Evolutionary conservation across 495 filamentous ascomycete genomes (phyloP).

Genomic region (Chaetomidium leptoderma): DNA sequence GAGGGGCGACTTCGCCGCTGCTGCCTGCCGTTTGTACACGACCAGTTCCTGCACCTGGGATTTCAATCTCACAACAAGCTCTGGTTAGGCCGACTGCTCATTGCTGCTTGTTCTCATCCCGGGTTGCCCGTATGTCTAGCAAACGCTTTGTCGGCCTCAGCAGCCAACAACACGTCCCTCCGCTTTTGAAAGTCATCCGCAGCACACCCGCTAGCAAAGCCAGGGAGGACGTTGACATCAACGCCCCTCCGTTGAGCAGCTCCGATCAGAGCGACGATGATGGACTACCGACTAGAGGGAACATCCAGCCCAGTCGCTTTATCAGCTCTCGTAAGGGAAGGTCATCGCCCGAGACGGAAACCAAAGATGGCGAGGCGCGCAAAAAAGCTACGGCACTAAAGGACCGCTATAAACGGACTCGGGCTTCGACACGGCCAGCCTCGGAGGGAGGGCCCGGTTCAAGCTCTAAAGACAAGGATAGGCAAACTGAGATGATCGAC

Average conservation of each 20-base stretch:
- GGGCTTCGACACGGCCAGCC: background rate
- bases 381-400: background rate
- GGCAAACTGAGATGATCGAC: background rate
- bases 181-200: background rate
- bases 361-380: background rate
- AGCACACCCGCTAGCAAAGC: background rate
- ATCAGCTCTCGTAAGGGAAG: background rate
- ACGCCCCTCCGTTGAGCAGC: slow-evolving; percentile 22
- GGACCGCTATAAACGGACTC: background rate
- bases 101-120: too few relatives aligned
- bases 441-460: background rate
- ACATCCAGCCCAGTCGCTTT: slow-evolving; percentile 6
- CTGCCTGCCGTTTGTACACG: background rate
- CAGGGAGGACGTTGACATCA: background rate
- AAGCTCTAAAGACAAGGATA: background rate
- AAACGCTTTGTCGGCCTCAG: slow-evolving; percentile 14
- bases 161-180: slow-evolving; percentile 8
- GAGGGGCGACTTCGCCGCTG: background rate
- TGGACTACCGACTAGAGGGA: background rate
- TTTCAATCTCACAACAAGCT: background rate
- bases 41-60: background rate
- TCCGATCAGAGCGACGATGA: slow-evolving; percentile 10
- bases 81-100: background rate
- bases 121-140: background rate
- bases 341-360: background rate